Base-by-base conservation (phyloP, 208 protist species). In the Leishmania turanica region DNA sequence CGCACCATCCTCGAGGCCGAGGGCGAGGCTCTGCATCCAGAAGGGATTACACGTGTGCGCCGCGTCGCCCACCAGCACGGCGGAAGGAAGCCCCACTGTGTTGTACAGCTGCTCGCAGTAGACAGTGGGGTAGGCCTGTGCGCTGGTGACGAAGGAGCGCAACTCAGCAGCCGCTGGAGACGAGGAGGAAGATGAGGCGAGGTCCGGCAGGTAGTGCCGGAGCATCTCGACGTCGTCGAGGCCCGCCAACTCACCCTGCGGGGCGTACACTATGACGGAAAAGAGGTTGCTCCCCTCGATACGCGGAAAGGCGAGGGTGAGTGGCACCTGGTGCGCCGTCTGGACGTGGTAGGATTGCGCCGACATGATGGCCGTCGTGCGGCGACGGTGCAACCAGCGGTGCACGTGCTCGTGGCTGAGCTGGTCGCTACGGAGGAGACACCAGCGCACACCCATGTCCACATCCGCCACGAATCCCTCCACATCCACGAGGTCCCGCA, bases 21-120 rank as follows among this genome's bases (percentile, higher is more conserved):
- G 80, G 68, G 93, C 88, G n/a, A 98, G 84, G 7, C 88, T 83
- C 74, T 98, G 95, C 79, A 98, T 87, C 92, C 92, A 96, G 79
- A 97, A 96, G 0, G 95, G 95, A 71, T 98, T 90, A 75, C 89
- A 93, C 34, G 86, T 85, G 81, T 98, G 95, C 19, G 88, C 95
- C 8, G 95, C 92, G 75, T 97, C 93, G 27, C 93, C 95, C 31
- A 98, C 75, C 53, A 98, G 66, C 34, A 97, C 95, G 7, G 92
- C 91, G 49, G 91, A 96, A 31, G 95, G 93, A 37, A 98, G 90
- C 11, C 95, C 95, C 21, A 96, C 90, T 70, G 85, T 93, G 89
- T 98, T 98, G 87, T 92, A 88, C 40, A 97, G 88, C 71, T 98
- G 91, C 82, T 97, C 93, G 81, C 93, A 97, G 87, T 88, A 95